Base-by-base conservation (phyloP, 805 yeast genomes). In the Candida vartiovaarae region DNA sequence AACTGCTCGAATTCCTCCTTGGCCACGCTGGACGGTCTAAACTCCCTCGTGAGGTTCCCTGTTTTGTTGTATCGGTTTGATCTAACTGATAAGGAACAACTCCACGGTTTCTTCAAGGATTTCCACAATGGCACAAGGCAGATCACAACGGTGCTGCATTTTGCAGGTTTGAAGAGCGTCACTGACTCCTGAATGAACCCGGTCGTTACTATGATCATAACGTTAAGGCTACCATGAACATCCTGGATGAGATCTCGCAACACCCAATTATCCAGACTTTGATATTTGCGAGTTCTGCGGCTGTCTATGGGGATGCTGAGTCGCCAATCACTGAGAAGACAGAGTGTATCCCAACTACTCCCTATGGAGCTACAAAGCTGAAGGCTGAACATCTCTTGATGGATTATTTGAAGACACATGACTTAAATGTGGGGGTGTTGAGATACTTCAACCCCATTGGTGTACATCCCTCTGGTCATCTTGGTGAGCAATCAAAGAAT, bases 361-460 rank as follows among this genome's bases (percentile, higher is more conserved):
- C 95, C 3, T 85, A 85, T 54, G 95, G 95, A 31, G 71, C 72
- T 43, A 82, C 93, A 43, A 85, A 85, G 66, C 64, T 68, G 41
- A 65, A 77, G 50, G 80, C 81, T 47, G 95, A 85, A 63, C 68
- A 73, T 43, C n/a, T 43, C 10, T 28, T 53, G 37, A 34, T 34
- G 9, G 41, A 40, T 5, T 45, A 73, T 82, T 6, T 10, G n/a
- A 31, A 39, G 7, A 38, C 41, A n/a, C 64, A 71, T 31, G 89
- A 81, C 57, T 62, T 77, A 26, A 66, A 75, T 52, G 53, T 62
- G 4, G 70, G 78, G 36, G 70, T 84, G 40, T 66, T 86, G 55
- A 73, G 93, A 45, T 86, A 84, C 64, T 85, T 84, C 68, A 84
- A 85, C 57, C 93, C 95, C 32, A 82, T 84, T 51, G 95, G 95